phyloP scores from a whole-genome alignment of 345 rosid species.

The Melaleuca quinquenervia region DNA sequence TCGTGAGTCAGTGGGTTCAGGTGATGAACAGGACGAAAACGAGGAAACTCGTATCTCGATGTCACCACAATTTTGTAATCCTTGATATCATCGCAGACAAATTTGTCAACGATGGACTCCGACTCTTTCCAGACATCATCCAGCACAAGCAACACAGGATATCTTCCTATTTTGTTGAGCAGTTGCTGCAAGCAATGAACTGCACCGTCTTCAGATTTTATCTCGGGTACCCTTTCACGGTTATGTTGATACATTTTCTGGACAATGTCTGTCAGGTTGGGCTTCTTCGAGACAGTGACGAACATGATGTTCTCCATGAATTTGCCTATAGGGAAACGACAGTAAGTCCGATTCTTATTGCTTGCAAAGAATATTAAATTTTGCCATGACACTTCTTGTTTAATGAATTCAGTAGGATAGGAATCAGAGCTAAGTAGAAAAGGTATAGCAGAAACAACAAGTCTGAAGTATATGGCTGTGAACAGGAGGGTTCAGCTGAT shows the following conservation, averaged over 20 bases:
- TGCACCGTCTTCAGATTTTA: conserved; percentile 6
- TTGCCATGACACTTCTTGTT: not conserved
- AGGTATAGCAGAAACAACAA: not conserved
- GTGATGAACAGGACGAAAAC: not conserved
- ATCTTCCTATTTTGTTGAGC: not conserved
- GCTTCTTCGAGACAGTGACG: not conserved
- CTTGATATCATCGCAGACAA: not conserved
- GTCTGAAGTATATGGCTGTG: not conserved
- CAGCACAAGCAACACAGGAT: conserved; percentile 12
- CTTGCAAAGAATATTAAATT: not conserved
- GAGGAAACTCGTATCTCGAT: conserved; percentile 4
- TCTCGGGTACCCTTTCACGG: not conserved
- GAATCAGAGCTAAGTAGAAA: not conserved
- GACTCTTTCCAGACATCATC: conserved; percentile 15
- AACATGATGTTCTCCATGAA: conserved; percentile 13
- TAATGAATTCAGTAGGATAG: not conserved
- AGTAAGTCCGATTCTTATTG: not conserved
- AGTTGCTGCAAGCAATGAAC: not conserved
- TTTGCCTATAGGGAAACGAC: conserved; percentile 4
- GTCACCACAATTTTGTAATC: conserved; percentile 14
- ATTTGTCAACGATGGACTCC: not conserved
- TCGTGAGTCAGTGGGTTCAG: not conserved
- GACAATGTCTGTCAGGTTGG: conserved; percentile 1
- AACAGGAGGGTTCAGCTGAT: not conserved
- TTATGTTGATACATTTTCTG: not conserved